phyloP scores from a whole-genome alignment of 345 rosid species.

The Zanthoxylum bungeanum region DNA sequence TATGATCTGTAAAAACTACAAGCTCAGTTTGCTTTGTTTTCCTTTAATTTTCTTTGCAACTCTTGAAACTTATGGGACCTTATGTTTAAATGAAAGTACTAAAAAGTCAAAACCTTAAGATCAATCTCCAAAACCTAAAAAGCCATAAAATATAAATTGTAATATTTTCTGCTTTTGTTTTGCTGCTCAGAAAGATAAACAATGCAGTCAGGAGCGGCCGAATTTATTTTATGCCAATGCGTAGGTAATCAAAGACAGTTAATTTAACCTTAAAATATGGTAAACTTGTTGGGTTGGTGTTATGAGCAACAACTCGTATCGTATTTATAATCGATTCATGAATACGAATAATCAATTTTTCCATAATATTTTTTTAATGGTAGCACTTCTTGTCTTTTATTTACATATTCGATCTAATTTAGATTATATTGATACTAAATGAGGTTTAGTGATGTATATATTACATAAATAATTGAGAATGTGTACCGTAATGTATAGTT shows the following conservation, averaged over 20 bases:
- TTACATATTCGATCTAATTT: too few species aligned
- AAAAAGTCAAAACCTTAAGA: slow-evolving; percentile 29
- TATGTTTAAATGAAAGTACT: slow-evolving; percentile 19
- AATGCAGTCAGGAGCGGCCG: too few species aligned
- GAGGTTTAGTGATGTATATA: too few species aligned
- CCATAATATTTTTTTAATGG: too few species aligned
- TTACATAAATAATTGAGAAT: too few species aligned
- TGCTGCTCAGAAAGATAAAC: neutral
- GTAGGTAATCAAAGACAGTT: slow-evolving; percentile 14
- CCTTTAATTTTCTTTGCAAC: slow-evolving; percentile 28
- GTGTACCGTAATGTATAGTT: too few species aligned
- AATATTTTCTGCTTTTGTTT: neutral
- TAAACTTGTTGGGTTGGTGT: too few species aligned
- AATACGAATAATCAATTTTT: too few species aligned
- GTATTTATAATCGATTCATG: too few species aligned
- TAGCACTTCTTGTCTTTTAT: too few species aligned
- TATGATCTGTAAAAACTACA: slow-evolving; percentile 11
- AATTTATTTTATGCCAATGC: neutral
- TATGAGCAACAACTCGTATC: too few species aligned
- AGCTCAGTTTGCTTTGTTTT: slow-evolving; percentile 17
- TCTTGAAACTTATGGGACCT: slow-evolving; percentile 17
- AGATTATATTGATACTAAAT: too few species aligned
- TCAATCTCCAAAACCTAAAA: slow-evolving; percentile 40
- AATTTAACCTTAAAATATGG: slow-evolving; percentile 6
- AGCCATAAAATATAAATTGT: slow-evolving; percentile 19